Conservation (phyloP, 2,329 filamentous ascomycete species). For the Madurella fahalii region DNA sequence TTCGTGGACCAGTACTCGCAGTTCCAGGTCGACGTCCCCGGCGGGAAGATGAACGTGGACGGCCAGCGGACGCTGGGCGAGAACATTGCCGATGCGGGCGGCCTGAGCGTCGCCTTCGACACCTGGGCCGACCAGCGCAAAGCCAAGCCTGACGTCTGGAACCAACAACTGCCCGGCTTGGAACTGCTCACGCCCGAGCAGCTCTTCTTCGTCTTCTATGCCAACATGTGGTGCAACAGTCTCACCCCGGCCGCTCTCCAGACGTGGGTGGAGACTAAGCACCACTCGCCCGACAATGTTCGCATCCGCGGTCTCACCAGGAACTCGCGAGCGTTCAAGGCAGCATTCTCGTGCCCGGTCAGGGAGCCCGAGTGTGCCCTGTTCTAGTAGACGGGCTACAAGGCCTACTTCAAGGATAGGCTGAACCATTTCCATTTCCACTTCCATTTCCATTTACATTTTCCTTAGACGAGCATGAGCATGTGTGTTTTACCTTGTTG, state of each 20-base stretch:
- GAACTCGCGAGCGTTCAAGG: slow-evolving; percentile 62
- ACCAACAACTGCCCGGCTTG: slow-evolving; percentile 55
- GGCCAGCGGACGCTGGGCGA: slow-evolving; percentile 62
- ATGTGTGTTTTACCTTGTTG: no score
- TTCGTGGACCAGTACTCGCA: slow-evolving; percentile 65
- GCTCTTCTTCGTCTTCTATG: slow-evolving; percentile 64
- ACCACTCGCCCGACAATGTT: slow-evolving; percentile 60
- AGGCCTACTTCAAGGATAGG: no score
- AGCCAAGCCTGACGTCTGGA: slow-evolving; percentile 37
- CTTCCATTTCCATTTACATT: no score
- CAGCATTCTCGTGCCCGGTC: slow-evolving; percentile 61
- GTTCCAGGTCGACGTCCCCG: slow-evolving; percentile 53
- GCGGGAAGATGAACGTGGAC: slow-evolving; percentile 54
- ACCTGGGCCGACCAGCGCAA: slow-evolving; percentile 57
- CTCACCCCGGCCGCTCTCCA: slow-evolving; percentile 51
- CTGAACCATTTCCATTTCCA: no score
- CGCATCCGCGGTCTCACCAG: slow-evolving; percentile 53
- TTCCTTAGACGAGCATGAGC: no score
- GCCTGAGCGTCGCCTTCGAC: slow-evolving; percentile 57
- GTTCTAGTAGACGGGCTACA: no score
- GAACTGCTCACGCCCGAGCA: slow-evolving; percentile 62
- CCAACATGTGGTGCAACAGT: slow-evolving; percentile 65
- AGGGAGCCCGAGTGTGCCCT: slow-evolving; percentile 60
- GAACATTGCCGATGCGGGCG: slow-evolving; percentile 69
- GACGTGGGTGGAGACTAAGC: slow-evolving; percentile 55